A percentile compares a stretch with the other conserved stretches of the same genome.
phyloP scores from a whole-genome alignment of 495 filamentous ascomycete species.

The Ramalina intermedia region DNA sequence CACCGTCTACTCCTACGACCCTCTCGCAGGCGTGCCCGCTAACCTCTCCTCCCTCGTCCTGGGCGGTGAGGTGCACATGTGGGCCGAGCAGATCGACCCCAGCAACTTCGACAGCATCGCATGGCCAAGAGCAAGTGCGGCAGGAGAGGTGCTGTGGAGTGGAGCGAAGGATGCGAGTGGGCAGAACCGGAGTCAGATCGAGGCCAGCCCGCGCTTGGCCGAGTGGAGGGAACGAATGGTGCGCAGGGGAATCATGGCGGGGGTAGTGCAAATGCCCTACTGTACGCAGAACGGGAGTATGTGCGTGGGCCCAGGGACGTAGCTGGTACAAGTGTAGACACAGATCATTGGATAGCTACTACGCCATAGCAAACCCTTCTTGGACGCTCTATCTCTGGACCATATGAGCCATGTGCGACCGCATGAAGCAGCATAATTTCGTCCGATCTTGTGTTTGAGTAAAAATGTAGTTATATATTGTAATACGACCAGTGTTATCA shows the following conservation, averaged over 20 bases:
- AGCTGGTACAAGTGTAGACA: too few relatives aligned
- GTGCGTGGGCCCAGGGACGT: neutral
- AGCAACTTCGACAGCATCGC: slow-evolving; percentile 52
- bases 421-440: too few relatives aligned
- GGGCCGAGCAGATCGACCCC: slow-evolving; percentile 64
- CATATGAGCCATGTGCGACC: too few relatives aligned
- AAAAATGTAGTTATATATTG: too few relatives aligned
- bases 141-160: slow-evolving; percentile 20
- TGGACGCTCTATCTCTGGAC: too few relatives aligned
- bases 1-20: slow-evolving; percentile 65
- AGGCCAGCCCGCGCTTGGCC: slow-evolving; percentile 10
- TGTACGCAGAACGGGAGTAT: slow-evolving; percentile 8
- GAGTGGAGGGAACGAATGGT: slow-evolving; percentile 17
- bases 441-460: too few relatives aligned
- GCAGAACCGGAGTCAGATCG: slow-evolving; percentile 12
- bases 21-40: slow-evolving; percentile 40
- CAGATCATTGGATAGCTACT: too few relatives aligned
- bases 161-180: slow-evolving; percentile 7
- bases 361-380: too few relatives aligned
- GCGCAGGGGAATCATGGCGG: slow-evolving; percentile 7
- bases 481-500: too few relatives aligned
- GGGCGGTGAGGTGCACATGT: slow-evolving; percentile 64
- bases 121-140: slow-evolving; percentile 64
- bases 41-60: slow-evolving; percentile 48
- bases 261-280: slow-evolving; percentile 14